phyloP scores from a whole-genome alignment of 495 filamentous ascomycete species.

The Hypoxylon rickii region DNA sequence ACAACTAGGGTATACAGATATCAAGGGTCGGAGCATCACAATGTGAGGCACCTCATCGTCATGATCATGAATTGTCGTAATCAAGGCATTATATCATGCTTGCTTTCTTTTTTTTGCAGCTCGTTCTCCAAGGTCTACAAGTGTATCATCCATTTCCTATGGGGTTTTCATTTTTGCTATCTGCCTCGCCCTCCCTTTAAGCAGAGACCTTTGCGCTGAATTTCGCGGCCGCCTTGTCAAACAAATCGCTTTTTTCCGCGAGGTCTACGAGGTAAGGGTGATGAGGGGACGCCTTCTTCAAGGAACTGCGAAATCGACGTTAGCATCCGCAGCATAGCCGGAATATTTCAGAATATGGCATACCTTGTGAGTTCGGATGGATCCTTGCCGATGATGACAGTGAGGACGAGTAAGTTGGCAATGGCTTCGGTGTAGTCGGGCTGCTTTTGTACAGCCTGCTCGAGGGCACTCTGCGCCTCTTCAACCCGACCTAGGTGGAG shows the following conservation, averaged over 20 bases:
- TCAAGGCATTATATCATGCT: not conserved
- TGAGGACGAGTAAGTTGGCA: conserved; percentile 80
- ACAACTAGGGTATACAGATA: no score
- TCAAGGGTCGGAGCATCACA: not conserved
- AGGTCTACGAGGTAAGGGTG: conserved; percentile 72
- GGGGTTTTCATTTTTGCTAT: not conserved
- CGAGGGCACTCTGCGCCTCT: conserved; percentile 85
- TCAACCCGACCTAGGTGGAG: conserved; percentile 86
- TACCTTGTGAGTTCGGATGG: conserved; percentile 63
- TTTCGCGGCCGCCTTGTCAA: conserved; percentile 79
- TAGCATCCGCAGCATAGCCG: not conserved
- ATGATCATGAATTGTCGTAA: conserved; percentile 25
- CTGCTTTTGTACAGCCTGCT: conserved; percentile 77
- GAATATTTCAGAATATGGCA: conserved; percentile 23
- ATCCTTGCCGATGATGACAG: conserved; percentile 73
- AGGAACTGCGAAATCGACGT: conserved; percentile 48
- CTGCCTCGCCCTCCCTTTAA: conserved; percentile 36
- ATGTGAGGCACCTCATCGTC: conserved; percentile 6
- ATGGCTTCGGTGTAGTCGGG: conserved; percentile 71
- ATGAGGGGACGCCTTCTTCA: conserved; percentile 60
- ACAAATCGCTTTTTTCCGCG: conserved; percentile 74
- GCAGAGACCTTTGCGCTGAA: conserved; percentile 73
- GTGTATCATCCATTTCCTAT: conserved; percentile 11
- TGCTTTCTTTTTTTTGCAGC: conserved; percentile 8
- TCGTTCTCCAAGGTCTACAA: conserved; percentile 15